These are phyloP conservation scores for Hapsidospora chrysogenum DNA, from an alignment of 495 filamentous ascomycete species.

Conservation along the genomic window DNA sequence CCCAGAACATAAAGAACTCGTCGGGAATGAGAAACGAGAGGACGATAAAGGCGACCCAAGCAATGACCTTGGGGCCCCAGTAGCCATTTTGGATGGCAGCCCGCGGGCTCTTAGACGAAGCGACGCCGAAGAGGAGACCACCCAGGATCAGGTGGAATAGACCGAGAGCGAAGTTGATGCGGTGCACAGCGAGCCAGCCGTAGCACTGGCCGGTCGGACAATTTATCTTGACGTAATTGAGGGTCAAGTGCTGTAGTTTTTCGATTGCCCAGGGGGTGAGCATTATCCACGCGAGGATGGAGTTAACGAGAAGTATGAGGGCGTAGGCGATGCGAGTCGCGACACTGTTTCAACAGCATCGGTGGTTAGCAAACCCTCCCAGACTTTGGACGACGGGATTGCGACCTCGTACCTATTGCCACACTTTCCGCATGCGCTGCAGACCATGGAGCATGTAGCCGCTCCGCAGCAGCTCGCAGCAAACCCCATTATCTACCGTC, in stretches of 20 bases:
- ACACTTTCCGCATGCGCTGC: slow-evolving; percentile 89
- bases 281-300: slow-evolving; percentile 95
- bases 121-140: slow-evolving; percentile 69
- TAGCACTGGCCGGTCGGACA: slow-evolving; percentile 85
- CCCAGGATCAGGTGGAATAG: slow-evolving; percentile 83
- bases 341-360: slow-evolving; percentile 39
- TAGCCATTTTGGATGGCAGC: slow-evolving; percentile 88
- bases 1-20: slow-evolving; percentile 87
- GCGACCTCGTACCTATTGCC: slow-evolving; percentile 58
- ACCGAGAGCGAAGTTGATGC: slow-evolving; percentile 94
- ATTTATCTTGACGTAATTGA: slow-evolving; percentile 88
- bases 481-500: slow-evolving; percentile 50
- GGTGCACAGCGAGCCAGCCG: slow-evolving; percentile 89
- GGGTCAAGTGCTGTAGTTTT: slow-evolving; percentile 74
- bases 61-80: slow-evolving; percentile 66
- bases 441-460: slow-evolving; percentile 86
- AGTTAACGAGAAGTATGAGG: slow-evolving; percentile 88
- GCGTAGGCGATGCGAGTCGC: slow-evolving; percentile 96
- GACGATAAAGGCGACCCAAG: slow-evolving; percentile 75
- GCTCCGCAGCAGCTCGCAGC: slow-evolving; percentile 84
- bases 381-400: neutral
- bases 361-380: too few species aligned
- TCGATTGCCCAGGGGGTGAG: slow-evolving; percentile 97
- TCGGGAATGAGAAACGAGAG: slow-evolving; percentile 92
- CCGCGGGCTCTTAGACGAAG: slow-evolving; percentile 69